Evolutionary conservation across 306 rosid genomes (phyloP), one percentile per base, ranked within the genome.

Genomic region (Citrullus mucosospermus): DNA sequence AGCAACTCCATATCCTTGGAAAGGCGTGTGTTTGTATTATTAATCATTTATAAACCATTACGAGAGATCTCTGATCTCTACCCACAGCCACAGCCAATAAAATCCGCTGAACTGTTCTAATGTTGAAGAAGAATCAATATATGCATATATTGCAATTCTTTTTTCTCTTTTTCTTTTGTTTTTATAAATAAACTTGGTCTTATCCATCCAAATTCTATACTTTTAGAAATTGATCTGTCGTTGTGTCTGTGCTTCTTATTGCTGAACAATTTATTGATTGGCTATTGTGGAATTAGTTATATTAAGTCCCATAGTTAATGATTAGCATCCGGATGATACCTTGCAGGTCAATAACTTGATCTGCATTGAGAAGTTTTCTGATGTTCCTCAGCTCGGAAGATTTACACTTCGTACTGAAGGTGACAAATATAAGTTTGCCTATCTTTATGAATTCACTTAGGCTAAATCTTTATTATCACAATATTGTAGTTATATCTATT

Each of bases 331-430:
- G 63, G 18, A 14, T 75, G 51, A 38, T 81, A 74, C 60, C 61
- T 68, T 69, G 30, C 86, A 96, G 99, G 99, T 91, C 79, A 86
- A 22, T 75, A 96, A 80, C 82, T 0, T 46, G 58, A 92, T 96
- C 80, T 92, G 99, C 80, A 4, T 92, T 17, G 99, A 96, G 87
- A 91, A 87, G 82, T 96, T 96, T 58, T 30, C 94, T 16, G 89
- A 90, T 66, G 85, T 88, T 80, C 91, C 97, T 3, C 99, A 96
- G 80, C 97, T 96, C 18, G 99, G 99, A 84, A 88, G 99, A 85
- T 96, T 96, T 77, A 96, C 99, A 55, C 98, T 96, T 81, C 99
- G 99, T 25, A 92, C 93, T 48, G 99, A 96, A 88, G 99, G 99
- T 96, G 77, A 83, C 58, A 50, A 46, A 75, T 30, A 70, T 30